Evolutionary conservation across 2,329 filamentous ascomycete genomes (phyloP), one percentile per base, ranked within the genome.

Genomic region (Neophaeococcomyces aloes): DNA sequence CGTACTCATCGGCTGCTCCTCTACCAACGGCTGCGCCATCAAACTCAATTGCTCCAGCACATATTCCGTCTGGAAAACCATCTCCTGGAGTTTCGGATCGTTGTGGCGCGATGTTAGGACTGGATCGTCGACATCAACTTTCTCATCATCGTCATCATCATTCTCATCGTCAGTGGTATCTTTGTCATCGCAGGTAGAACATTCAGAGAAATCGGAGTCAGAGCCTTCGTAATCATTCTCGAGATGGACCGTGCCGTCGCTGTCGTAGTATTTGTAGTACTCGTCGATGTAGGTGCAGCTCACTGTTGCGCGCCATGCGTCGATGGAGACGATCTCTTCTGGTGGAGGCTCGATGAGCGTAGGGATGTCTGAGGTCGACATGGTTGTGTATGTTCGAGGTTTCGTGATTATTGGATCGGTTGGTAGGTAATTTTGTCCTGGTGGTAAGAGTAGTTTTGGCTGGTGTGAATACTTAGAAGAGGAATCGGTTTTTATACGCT

Each of bases 1-100:
- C 18, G 52, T 54, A 13, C 41, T 36, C 31, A 51, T 30, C 3
- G 44, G 46, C 38, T 54, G 50, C 10, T 37, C 34, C 7, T 47
- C 42, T 19, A 54, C 21, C 33, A 51, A 31, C 7, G 47, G 46
- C 25, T 54, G 44, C 5, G 52, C 50, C 7, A 47, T 33, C 14
- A 54, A 44, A 17, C 47, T 51, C 3, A 42, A 30, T 29, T 35
- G 29, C 14, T 27, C 39, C 11, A 42, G 39, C 4, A 35, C 11
- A 10, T 14, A 13, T 10, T 42, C 29, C 11, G 39, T 42, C 31
- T 27, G 23, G 17, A 34, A 13, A 15, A 42, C 35, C 7, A 14
- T 34, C 8, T 17, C 7, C 17, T 35, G 30, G 11, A 42, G 30
- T 4, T 35, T 17, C 15, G 39, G 39, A 13, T 42, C 19, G 31